Base-by-base conservation (phyloP, 2,329 filamentous ascomycete species). In the Hypoxylon sp. region DNA sequence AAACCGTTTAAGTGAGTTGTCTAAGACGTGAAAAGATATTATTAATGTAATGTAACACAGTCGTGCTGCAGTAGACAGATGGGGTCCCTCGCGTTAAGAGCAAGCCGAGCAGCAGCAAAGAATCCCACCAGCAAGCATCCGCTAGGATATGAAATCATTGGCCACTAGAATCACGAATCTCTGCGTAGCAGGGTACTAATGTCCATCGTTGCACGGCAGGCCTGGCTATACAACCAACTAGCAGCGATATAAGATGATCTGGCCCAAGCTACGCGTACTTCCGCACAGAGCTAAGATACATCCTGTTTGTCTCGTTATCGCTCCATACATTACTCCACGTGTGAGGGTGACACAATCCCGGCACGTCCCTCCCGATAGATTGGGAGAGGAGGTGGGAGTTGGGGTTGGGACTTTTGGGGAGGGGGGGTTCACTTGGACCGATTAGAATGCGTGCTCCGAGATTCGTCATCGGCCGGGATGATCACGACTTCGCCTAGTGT, bases 401-500 rank as follows among this genome's bases (percentile, higher is more conserved):
- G 42, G 42, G 46, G 32, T 55, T 38, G 30, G 26, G 12, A 40
- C 26, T 54, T 20, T 51, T 40, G n/a, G n/a, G n/a, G n/a, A n/a
- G n/a, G n/a, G n/a, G n/a, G n/a, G n/a, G n/a, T n/a, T n/a, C n/a
- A n/a, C n/a, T n/a, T n/a, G n/a, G 50, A 51, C 57, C 47, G 51
- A 48, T 60, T 23, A 54, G 29, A 46, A 15, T 17, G 46, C 15
- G 31, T 45, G 13, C 30, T 25, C 41, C 54, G 43, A 45, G 20
- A 55, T 58, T 55, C 57, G 57, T 51, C 57, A 60, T 60, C 48
- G 48, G 55, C 44, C 20, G 25, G 51, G 53, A 55, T 52, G 57
- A 60, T 60, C 57, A 46, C 57, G 57, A 55, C 47, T 54, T 53
- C 17, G 41, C 47, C 34, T 55, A 41, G 40, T 17, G 32, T 38